Evolutionary conservation across 352 stramenopile genomes (phyloP).

Genomic region (Pythium aphanidermatum): DNA sequence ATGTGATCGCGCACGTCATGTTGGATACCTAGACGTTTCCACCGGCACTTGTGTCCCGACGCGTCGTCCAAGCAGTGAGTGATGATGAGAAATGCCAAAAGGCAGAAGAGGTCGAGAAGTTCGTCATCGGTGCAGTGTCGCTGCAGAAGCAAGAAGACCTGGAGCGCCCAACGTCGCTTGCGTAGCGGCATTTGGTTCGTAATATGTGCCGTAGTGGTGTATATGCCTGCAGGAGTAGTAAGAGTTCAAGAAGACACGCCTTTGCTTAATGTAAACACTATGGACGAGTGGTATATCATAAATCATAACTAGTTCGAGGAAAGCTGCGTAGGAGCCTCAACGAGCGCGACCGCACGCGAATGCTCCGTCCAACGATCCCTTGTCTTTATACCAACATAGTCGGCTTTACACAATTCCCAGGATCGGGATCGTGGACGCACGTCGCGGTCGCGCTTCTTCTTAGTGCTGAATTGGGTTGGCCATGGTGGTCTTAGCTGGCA

Average conservation of each 20-base stretch:
- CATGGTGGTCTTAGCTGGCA: conserved; percentile 2
- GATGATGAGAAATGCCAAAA: not conserved
- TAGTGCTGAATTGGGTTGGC: conserved; percentile 6
- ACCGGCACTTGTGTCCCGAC: not conserved
- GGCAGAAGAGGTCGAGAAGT: conserved; percentile 3
- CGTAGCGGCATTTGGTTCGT: too few relatives aligned
- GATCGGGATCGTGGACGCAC: conserved; percentile 6
- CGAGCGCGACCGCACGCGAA: too few relatives aligned
- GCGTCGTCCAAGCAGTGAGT: not conserved
- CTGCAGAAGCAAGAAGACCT: not conserved
- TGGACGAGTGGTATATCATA: too few relatives aligned
- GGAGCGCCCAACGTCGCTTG: not conserved
- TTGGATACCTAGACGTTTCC: not conserved
- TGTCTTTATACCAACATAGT: too few relatives aligned
- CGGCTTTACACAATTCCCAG: too few relatives aligned
- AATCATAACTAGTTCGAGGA: too few relatives aligned
- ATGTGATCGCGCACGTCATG: conserved; percentile 10
- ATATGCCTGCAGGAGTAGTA: too few relatives aligned
- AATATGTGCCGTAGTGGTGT: too few relatives aligned
- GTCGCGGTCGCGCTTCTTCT: conserved; percentile 3
- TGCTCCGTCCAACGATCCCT: too few relatives aligned
- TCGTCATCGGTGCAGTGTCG: conserved; percentile 1
- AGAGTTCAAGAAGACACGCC: too few relatives aligned
- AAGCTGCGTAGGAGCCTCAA: too few relatives aligned
- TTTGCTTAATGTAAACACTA: too few relatives aligned